Conservation (phyloP, 1,284 basidiomycete species). For the Papiliotrema flavescens region DNA sequence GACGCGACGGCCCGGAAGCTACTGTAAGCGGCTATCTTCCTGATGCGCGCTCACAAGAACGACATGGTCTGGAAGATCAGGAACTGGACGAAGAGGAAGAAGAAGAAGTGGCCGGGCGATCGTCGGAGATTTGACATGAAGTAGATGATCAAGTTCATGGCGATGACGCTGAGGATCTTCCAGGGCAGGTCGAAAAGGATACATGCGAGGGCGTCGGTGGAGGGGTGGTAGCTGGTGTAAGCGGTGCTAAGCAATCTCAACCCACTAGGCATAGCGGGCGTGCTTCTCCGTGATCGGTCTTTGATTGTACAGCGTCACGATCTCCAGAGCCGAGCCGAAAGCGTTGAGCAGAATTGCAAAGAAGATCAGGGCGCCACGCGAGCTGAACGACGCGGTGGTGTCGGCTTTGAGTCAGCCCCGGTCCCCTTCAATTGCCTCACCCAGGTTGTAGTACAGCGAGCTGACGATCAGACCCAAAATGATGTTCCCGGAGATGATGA, state of each 20-base stretch:
- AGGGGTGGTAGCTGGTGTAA: slow-evolving; percentile 56
- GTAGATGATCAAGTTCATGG: slow-evolving; percentile 48
- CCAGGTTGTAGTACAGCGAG: slow-evolving; percentile 49
- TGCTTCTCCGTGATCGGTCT: slow-evolving; percentile 51
- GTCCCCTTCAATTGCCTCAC: slow-evolving; percentile 10
- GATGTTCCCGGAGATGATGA: slow-evolving; percentile 48
- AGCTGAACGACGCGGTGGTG: slow-evolving; percentile 37
- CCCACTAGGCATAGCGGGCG: slow-evolving; percentile 49
- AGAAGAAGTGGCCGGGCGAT: slow-evolving; percentile 36
- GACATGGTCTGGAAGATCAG: slow-evolving; percentile 49
- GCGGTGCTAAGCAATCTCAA: slow-evolving; percentile 51
- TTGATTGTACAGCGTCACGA: slow-evolving; percentile 52
- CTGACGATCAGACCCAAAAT: slow-evolving; percentile 50
- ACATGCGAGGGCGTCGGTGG: slow-evolving; percentile 50
- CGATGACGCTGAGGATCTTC: slow-evolving; percentile 48
- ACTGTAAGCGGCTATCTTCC: too few species aligned
- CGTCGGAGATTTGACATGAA: slow-evolving; percentile 52
- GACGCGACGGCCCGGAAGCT: too few species aligned
- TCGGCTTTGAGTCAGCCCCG: slow-evolving; percentile 8
- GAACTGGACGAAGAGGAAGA: slow-evolving; percentile 22
- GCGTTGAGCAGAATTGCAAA: slow-evolving; percentile 44
- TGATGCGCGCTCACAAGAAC: too few species aligned
- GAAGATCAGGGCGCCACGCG: slow-evolving; percentile 48
- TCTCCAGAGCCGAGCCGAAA: slow-evolving; percentile 38
- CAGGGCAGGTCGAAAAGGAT: slow-evolving; percentile 53